phyloP scores from a whole-genome alignment of 257 asterid species.

The Nicotiana sylvestris region DNA sequence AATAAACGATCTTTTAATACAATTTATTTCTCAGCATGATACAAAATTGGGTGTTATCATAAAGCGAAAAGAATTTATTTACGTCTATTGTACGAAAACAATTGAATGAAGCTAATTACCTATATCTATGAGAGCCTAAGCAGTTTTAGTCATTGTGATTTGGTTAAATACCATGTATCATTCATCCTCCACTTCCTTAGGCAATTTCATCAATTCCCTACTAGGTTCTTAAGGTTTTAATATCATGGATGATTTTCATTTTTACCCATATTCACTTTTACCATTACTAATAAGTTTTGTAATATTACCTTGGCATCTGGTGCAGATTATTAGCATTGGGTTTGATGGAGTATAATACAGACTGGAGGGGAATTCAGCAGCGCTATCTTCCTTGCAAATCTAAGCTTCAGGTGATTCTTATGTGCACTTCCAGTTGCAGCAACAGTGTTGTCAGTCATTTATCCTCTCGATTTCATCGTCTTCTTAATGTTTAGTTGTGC shows the following conservation, averaged over 20 bases:
- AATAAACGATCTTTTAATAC: neutral
- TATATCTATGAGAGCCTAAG: neutral
- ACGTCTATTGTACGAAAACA: neutral
- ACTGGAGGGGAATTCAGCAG: conserved; percentile 96
- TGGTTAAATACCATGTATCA: neutral
- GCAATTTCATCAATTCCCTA: neutral
- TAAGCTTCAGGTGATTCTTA: conserved; percentile 71
- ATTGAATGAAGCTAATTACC: neutral
- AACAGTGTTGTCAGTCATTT: neutral
- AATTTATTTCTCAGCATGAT: neutral
- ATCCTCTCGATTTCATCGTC: neutral
- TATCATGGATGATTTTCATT: conserved; percentile 2
- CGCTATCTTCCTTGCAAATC: conserved; percentile 95
- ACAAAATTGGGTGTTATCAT: neutral
- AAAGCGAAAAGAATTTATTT: neutral
- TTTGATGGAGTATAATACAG: conserved; percentile 80
- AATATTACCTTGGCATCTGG: conserved; percentile 20
- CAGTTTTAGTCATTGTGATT: neutral
- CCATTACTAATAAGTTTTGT: neutral
- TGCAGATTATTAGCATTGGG: conserved; percentile 91
- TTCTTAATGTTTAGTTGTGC: neutral
- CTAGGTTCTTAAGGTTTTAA: neutral
- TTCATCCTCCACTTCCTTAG: neutral
- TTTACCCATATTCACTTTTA: neutral
- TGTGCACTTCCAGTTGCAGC: neutral